A percentile compares a stretch with the other conserved stretches of the same genome.
These are phyloP conservation scores for Microcos paniculata DNA, from an alignment of 345 rosid species.

Conservation along the genomic window DNA sequence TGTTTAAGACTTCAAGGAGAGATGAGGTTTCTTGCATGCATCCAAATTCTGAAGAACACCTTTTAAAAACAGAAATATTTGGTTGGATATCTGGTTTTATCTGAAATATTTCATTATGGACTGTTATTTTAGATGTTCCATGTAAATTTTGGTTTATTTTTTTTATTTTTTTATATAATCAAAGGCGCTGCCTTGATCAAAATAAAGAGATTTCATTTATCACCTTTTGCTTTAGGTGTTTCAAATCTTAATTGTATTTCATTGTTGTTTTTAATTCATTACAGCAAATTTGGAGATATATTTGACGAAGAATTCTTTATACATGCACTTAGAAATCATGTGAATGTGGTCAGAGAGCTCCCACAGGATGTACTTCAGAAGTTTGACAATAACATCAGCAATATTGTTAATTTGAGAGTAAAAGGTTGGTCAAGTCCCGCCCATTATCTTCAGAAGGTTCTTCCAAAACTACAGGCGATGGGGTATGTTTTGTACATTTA, in stretches of 20 bases:
- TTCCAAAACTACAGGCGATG: constrained; percentile 71
- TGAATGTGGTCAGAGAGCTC: constrained; percentile 70
- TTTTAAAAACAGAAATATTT: not conserved
- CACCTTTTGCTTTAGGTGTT: constrained; percentile 8
- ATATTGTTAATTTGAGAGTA: constrained; percentile 85
- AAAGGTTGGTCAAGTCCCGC: constrained; percentile 90
- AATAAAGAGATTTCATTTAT: not conserved
- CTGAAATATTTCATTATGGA: not conserved
- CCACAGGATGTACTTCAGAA: constrained; percentile 81
- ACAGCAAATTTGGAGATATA: constrained; percentile 90
- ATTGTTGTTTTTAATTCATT: constrained; percentile 13
- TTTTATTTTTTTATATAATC: not conserved
- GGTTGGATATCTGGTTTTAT: not conserved
- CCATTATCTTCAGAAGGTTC: constrained; percentile 89
- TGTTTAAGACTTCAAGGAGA: not conserved
- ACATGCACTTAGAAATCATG: constrained; percentile 66
- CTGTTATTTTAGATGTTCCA: not conserved
- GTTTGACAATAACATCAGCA: constrained; percentile 84
- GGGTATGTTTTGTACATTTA: constrained; percentile 39
- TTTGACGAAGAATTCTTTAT: constrained; percentile 95
- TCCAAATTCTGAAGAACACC: not conserved
- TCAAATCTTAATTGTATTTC: constrained; percentile 9
- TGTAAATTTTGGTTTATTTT: not conserved
- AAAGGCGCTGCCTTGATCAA: not conserved
- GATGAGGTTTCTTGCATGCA: not conserved